These are phyloP conservation scores for Schizophyllum amplum DNA, from an alignment of 1,284 basidiomycete species.

Conservation along the genomic window DNA sequence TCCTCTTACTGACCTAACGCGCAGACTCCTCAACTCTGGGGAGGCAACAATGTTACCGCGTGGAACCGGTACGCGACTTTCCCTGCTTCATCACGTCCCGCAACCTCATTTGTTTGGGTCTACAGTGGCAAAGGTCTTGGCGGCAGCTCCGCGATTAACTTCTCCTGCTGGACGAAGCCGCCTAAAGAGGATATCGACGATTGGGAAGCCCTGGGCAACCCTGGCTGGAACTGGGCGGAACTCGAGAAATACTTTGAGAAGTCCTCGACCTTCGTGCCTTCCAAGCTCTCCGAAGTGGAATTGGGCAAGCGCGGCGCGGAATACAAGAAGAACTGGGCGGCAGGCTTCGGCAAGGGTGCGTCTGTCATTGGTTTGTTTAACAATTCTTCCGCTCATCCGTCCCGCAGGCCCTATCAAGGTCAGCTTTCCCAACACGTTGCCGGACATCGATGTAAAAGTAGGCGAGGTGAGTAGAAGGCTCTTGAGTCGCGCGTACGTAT, in stretches of 20 bases:
- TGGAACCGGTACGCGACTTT: too few relatives aligned
- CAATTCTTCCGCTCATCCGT: too few relatives aligned
- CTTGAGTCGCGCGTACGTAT: neutral
- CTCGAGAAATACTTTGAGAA: slow-evolving; percentile 20
- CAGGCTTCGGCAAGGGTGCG: neutral
- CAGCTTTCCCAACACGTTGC: neutral
- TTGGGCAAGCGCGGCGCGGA: neutral
- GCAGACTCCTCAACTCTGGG: neutral
- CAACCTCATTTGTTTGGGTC: too few relatives aligned
- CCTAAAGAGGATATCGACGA: slow-evolving; percentile 22
- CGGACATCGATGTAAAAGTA: neutral
- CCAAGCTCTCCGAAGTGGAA: neutral
- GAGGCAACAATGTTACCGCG: neutral
- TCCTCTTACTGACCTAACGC: too few relatives aligned
- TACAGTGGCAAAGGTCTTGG: slow-evolving; percentile 18
- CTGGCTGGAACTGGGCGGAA: slow-evolving; percentile 29
- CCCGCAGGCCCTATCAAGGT: neutral
- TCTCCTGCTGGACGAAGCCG: slow-evolving; percentile 20
- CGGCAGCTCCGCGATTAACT: slow-evolving; percentile 18
- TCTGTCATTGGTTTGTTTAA: too few relatives aligned
- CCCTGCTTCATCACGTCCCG: too few relatives aligned
- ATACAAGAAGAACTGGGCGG: neutral
- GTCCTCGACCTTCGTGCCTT: slow-evolving; percentile 16
- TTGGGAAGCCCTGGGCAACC: slow-evolving; percentile 24
- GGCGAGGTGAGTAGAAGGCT: neutral